phyloP scores from a whole-genome alignment of 2,329 filamentous ascomycete genomes.

The Hymenoscyphus fraxineus region DNA sequence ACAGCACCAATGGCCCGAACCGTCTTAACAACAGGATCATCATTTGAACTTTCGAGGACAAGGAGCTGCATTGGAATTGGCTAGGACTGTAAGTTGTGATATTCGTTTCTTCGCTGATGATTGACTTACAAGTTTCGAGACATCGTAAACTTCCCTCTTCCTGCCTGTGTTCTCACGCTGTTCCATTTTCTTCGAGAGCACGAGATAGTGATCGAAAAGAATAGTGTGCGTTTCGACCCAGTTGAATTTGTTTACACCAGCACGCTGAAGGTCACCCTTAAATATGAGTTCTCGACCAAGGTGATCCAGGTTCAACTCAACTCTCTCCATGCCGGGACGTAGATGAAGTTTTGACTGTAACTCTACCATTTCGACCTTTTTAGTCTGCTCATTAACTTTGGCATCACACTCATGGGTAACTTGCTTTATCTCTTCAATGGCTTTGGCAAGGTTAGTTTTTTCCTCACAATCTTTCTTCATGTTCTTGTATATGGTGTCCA shows the following conservation, averaged over 20 bases:
- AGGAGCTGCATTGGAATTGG: conserved; percentile 97
- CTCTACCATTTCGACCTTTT: conserved; percentile 85
- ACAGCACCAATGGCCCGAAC: conserved; percentile 57
- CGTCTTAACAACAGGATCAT: conserved; percentile 81
- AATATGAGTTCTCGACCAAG: conserved; percentile 87
- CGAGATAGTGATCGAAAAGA: conserved; percentile 94
- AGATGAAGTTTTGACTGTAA: conserved; percentile 79
- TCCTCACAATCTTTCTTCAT: conserved; percentile 84
- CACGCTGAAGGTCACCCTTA: conserved; percentile 82
- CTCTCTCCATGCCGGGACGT: conserved; percentile 80
- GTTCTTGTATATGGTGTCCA: conserved; percentile 79
- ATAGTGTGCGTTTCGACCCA: conserved; percentile 94
- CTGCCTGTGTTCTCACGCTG: conserved; percentile 65
- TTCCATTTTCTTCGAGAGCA: conserved; percentile 76
- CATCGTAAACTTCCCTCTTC: conserved; percentile 81
- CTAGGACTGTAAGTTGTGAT: conserved; percentile 48
- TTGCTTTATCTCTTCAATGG: conserved; percentile 85
- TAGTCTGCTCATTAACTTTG: conserved; percentile 86
- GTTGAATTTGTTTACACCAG: conserved; percentile 82
- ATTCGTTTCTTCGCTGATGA: neutral
- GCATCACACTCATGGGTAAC: conserved; percentile 89
- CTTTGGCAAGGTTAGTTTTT: conserved; percentile 75
- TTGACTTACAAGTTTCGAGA: conserved; percentile 72
- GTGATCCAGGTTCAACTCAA: conserved; percentile 86
- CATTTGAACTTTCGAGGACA: conserved; percentile 86